Percentiles rank a stretch among this genome's conserved stretches.
phyloP scores from a whole-genome alignment of 2,329 filamentous ascomycete species.

The Alternaria atra region DNA sequence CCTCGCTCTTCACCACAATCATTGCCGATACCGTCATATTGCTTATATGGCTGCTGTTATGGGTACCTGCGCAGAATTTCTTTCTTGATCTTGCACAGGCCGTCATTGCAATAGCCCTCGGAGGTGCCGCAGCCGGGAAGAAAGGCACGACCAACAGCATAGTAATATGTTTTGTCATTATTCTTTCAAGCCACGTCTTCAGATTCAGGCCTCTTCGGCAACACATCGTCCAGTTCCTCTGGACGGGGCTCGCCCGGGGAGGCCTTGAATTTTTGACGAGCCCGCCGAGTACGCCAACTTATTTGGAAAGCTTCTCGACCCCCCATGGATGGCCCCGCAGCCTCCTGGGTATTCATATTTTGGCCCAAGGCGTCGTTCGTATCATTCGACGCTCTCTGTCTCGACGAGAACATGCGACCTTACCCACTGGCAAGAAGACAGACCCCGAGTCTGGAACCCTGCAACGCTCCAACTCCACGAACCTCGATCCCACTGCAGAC shows the following conservation, averaged over 20 bases:
- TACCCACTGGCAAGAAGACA: conserved; percentile 51
- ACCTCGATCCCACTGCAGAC: conserved; percentile 60
- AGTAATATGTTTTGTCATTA: conserved; percentile 74
- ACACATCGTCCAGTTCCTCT: conserved; percentile 52
- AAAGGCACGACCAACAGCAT: conserved; percentile 76
- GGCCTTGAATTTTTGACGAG: conserved; percentile 52
- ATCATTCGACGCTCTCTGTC: conserved; percentile 66
- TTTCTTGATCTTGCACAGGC: conserved; percentile 91
- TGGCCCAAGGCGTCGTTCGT: conserved; percentile 76
- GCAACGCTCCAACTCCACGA: conserved; percentile 45
- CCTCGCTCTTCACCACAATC: conserved; percentile 83
- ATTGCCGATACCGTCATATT: conserved; percentile 86
- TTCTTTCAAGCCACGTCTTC: conserved; percentile 62
- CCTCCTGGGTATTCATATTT: conserved; percentile 76
- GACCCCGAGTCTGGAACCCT: conserved; percentile 69
- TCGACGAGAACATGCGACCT: conserved; percentile 45
- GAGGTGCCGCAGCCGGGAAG: conserved; percentile 77
- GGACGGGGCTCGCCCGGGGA: conserved; percentile 52
- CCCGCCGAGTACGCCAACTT: conserved; percentile 47
- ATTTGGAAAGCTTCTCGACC: conserved; percentile 47
- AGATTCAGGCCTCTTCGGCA: conserved; percentile 62
- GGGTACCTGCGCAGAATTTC: conserved; percentile 86
- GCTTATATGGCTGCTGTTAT: conserved; percentile 85
- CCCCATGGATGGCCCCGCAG: conserved; percentile 74
- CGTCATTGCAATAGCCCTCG: conserved; percentile 89